Evolutionary conservation across 2,329 filamentous ascomycete genomes (phyloP), one percentile per base, ranked within the genome.

Genomic region (Fusarium circinatum): DNA sequence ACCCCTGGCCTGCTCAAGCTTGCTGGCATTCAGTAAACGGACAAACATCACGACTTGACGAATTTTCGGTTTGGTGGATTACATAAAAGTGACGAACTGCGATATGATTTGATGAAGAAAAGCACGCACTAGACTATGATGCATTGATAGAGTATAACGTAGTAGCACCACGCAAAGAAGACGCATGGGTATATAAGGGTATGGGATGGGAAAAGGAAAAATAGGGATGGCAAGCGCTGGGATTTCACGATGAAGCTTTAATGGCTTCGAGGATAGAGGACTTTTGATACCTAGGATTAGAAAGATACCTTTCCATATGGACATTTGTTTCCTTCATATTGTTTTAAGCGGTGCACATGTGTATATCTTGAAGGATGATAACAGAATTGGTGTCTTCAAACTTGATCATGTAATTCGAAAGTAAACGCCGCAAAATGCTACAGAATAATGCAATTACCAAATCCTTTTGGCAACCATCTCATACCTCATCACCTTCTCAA

Each of bases 381-480:
- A n/a, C 6, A 36, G n/a, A 47, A 39, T 32, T 30, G 32, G 24
- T 28, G 11, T 20, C 41, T 38, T 42, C 8, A 18, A 24, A 47
- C 15, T 28, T n/a, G 20, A 44, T 30, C 47, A 26, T 48, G n/a
- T 26, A 44, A 55, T 54, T 38, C 45, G 54, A 45, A 48, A 28
- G 26, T 34, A 24, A 73, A 73, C 63, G 60, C 71, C 56, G 30
- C 57, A 55, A 30, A 57, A 60, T 70, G 66, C 68, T 63, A 26
- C 38, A 44, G 22, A 41, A 59, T 6, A 26, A 57, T 36, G 30
- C 8, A 38, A 44, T 75, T 34, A 98, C 96, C 96, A 99, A 77
- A 99, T 99, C 80, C 96, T 89, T 87, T 98, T 98, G 1, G 94
- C 94, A 77, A 95, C 92, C 96, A 98, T 98, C 80, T 95, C 94